Base-by-base conservation (phyloP, 768 basidiomycete genomes). In the Lentinus tigrinus region DNA sequence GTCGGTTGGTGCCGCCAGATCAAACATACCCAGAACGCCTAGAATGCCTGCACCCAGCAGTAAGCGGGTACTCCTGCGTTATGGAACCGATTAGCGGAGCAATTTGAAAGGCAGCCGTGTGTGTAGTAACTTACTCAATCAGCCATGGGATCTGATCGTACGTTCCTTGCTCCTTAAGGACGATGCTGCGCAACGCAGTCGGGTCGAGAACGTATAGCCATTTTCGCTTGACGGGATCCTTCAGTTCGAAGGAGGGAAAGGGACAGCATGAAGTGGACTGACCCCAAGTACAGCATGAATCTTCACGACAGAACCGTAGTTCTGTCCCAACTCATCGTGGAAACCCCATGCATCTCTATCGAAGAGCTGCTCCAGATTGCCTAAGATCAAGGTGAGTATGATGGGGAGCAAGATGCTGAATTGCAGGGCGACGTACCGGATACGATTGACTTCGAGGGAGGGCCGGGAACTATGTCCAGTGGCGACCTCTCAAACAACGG, bases 171-270 rank as follows among this genome's bases (percentile, higher is more conserved):
- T 70, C 69, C 53, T 63, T 63, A 31, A 67, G 57, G 5, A 67
- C 50, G 47, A 69, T 64, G 46, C 51, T 52, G 38, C 63, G 64
- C 31, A 67, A 56, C 8, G 67, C 67, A 6, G 59, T 56, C 1
- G 66, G 64, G 40, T 69, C 67, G 48, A 60, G 66, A 6, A 63
- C 65, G 58, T 66, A 67, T 0, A 70, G 62, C 53, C 63, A 63
- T 21, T 58, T 53, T 17, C 57, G 43, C 69, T 70, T 31, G 2
- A 40, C 4, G 10, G 5, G 37, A 27, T 3, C 24, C 16, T 14
- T 17, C 7, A 34, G 9, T 2, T 19, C 31, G 34, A 27, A 14
- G 7, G 40, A 6, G 26, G 4, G 1, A 17, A 7, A 42, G 14
- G 5, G 4, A 28, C 10, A 8, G 34, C 3, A 7, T n/a, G 27